phyloP scores from a whole-genome alignment of 1,284 basidiomycete species.

The Tranzscheliella williamsii region DNA sequence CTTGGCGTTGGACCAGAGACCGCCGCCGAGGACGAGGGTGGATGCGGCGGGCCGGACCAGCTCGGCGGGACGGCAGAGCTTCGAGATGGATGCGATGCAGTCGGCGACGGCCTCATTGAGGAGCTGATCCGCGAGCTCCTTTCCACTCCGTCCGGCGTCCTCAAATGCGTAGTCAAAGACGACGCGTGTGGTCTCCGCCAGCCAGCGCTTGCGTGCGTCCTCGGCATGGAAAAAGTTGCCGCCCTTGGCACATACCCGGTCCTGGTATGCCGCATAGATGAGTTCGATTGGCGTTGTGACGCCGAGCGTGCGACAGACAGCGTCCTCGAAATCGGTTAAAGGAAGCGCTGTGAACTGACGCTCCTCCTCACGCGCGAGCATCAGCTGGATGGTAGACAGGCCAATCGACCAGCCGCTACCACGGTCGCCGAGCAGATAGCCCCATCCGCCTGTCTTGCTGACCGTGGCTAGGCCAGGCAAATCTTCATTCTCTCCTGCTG shows the following conservation, averaged over 20 bases:
- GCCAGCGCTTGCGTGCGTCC: conserved; percentile 50
- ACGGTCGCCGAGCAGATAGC: conserved; percentile 30
- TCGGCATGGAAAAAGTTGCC: conserved; percentile 44
- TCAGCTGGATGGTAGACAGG: conserved; percentile 27
- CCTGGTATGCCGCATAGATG: conserved; percentile 29
- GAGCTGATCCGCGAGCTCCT: conserved; percentile 25
- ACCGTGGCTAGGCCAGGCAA: conserved; percentile 28
- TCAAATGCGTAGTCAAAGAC: conserved; percentile 34
- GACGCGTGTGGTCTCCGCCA: conserved; percentile 46
- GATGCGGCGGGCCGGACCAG: conserved; percentile 15
- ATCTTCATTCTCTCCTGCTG: conserved; percentile 23
- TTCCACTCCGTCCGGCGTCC: conserved; percentile 1
- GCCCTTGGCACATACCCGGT: conserved; percentile 21
- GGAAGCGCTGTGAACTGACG: conserved; percentile 15
- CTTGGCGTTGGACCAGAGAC: conserved; percentile 42
- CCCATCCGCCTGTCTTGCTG: conserved; percentile 35
- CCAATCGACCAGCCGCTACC: conserved; percentile 39
- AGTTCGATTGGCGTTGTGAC: conserved; percentile 35
- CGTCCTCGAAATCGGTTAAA: conserved; percentile 24
- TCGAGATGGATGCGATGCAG: conserved; percentile 26
- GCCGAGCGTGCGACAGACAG: conserved; percentile 9
- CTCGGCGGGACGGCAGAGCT: conserved; percentile 17
- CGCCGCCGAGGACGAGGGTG: conserved; percentile 49
- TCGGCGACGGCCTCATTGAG: conserved; percentile 25
- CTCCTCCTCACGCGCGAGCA: conserved; percentile 24